Percentiles rank a stretch among this genome's conserved stretches.
These are phyloP conservation scores for Debaryomyces singareniensis DNA, from an alignment of 1,139 yeast genomes.

Conservation along the genomic window DNA sequence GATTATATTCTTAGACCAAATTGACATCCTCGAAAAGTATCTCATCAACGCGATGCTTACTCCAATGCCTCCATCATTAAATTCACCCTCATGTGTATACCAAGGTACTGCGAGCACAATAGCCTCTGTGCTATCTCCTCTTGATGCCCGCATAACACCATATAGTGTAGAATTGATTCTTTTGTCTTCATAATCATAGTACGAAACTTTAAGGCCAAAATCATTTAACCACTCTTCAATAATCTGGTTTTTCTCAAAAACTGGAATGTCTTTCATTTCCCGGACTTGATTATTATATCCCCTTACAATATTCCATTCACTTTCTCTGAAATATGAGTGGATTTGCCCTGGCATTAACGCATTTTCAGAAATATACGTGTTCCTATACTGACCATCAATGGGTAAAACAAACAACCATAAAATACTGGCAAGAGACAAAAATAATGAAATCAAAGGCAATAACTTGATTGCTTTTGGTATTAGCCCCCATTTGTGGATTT, in stretches of 20 bases:
- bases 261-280: slow-evolving; percentile 28
- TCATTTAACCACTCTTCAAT: slow-evolving; percentile 60
- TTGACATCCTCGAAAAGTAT: slow-evolving; percentile 77
- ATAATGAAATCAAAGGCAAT: slow-evolving; percentile 59
- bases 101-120: slow-evolving; percentile 91
- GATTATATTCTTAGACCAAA: slow-evolving; percentile 94
- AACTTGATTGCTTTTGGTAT: slow-evolving; percentile 49
- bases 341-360: slow-evolving; percentile 98
- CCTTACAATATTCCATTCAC: slow-evolving; percentile 88
- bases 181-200: no score
- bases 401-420: slow-evolving; percentile 71
- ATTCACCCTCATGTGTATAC: slow-evolving; percentile 51
- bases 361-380: slow-evolving; percentile 87
- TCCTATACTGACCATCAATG: slow-evolving; percentile 71
- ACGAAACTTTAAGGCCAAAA: slow-evolving; percentile 66
- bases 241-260: slow-evolving; percentile 33
- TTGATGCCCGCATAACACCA: slow-evolving; percentile 84
- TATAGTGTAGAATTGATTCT: slow-evolving; percentile 42
- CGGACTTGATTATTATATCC: slow-evolving; percentile 67
- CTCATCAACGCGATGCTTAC: slow-evolving; percentile 67
- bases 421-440: slow-evolving; percentile 55
- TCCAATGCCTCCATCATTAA: slow-evolving; percentile 77
- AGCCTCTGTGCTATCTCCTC: slow-evolving; percentile 96
- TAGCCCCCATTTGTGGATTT: slow-evolving; percentile 51
- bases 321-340: slow-evolving; percentile 82